These are phyloP conservation scores for Tilletia walkeri DNA, from an alignment of 1,284 basidiomycete species.

Conservation along the genomic window DNA sequence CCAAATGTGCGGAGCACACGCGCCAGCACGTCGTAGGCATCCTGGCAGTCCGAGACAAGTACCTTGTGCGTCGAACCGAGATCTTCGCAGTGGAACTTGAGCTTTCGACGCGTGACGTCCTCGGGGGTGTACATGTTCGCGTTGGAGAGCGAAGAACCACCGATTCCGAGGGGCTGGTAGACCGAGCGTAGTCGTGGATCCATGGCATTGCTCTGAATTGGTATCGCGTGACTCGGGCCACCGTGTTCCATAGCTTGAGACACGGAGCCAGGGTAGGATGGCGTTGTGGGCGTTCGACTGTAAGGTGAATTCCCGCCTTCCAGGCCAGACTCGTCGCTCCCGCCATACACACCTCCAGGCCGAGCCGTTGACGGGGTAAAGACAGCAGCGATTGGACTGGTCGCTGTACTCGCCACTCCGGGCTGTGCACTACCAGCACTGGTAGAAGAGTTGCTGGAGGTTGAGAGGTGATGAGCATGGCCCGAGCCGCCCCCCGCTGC, in stretches of 20 bases:
- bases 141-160: not conserved
- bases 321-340: conserved; percentile 13
- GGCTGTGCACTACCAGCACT: conserved; percentile 28
- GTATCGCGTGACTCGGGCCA: not conserved
- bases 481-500: conserved; percentile 16
- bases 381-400: not conserved
- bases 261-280: not conserved
- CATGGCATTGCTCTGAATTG: not conserved
- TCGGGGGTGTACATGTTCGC: conserved; percentile 24
- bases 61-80: conserved; percentile 50
- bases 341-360: not conserved
- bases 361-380: not conserved
- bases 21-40: conserved; percentile 49
- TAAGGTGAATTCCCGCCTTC: conserved; percentile 6
- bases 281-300: conserved; percentile 7
- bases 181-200: conserved; percentile 29
- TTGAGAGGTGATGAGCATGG: conserved; percentile 41
- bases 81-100: conserved; percentile 51
- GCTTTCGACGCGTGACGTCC: conserved; percentile 45
- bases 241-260: too few species aligned
- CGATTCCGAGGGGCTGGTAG: not conserved
- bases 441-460: conserved; percentile 31
- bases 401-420: not conserved
- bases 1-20: conserved; percentile 53
- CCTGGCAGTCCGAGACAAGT: conserved; percentile 47